Percentiles rank a stretch among this genome's conserved stretches.
Conservation (phyloP, 441 rosid species). For the Syzygium syzygioides region DNA sequence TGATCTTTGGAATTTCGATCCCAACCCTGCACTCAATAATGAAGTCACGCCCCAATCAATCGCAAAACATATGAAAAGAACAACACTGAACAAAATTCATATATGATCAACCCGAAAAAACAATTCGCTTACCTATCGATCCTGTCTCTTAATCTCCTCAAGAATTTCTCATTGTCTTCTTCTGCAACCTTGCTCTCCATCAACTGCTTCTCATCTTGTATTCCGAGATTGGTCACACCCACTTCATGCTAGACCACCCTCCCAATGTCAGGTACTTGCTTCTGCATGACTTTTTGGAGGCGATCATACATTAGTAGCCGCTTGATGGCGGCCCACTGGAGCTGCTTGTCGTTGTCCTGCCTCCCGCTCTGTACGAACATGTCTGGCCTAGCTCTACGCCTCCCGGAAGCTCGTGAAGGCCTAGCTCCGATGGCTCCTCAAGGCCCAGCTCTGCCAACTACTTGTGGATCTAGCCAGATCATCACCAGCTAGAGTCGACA, state of each 20-base stretch:
- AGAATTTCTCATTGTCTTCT: conserved; percentile 69
- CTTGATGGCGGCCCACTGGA: neutral
- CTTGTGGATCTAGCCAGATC: conserved; percentile 32
- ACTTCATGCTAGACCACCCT: neutral
- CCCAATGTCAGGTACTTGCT: neutral
- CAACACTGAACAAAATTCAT: neutral
- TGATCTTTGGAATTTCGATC: conserved; percentile 62
- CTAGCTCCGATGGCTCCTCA: conserved; percentile 25
- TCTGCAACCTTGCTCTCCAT: conserved; percentile 65
- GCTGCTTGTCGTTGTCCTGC: neutral
- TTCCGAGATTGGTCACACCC: conserved; percentile 19
- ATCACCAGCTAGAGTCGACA: neutral
- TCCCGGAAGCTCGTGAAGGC: neutral
- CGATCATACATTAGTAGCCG: neutral
- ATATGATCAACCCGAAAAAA: neutral
- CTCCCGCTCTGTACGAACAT: neutral
- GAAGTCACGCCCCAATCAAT: neutral
- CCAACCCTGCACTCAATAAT: conserved; percentile 34
- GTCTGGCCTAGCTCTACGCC: neutral
- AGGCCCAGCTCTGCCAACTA: conserved; percentile 35
- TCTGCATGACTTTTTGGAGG: neutral
- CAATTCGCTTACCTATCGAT: conserved; percentile 40
- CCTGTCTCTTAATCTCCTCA: conserved; percentile 49
- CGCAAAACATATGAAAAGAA: neutral
- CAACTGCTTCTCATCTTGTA: conserved; percentile 50